These are phyloP conservation scores for Cucumis hystrix DNA, from an alignment of 306 rosid genomes.

Conservation along the genomic window DNA sequence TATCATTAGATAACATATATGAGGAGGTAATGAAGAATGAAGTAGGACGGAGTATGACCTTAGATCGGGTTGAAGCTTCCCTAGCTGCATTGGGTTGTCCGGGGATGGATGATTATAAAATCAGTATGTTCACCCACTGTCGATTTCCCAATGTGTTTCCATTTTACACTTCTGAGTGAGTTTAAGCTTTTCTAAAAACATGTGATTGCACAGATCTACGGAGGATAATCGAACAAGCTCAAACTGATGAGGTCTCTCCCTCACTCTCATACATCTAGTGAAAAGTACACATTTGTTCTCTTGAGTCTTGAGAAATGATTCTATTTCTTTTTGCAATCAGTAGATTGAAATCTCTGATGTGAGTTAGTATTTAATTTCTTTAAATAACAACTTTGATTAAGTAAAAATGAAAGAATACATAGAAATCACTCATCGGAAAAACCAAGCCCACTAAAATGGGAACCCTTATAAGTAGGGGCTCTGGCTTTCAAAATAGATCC, in stretches of 20 bases:
- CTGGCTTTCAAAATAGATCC: no score
- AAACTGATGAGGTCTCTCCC: constrained; percentile 58
- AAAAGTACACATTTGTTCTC: neutral
- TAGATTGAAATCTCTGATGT: neutral
- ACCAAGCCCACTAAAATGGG: no score
- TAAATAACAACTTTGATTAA: no score
- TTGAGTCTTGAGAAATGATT: neutral
- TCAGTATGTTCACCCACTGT: constrained; percentile 30
- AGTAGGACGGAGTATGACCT: constrained; percentile 50
- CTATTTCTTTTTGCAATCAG: neutral
- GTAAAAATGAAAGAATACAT: no score
- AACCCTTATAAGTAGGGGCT: no score
- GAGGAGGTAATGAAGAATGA: constrained; percentile 69
- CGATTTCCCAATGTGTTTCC: neutral
- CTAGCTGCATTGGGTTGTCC: constrained; percentile 53
- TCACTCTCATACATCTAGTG: neutral
- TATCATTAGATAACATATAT: constrained; percentile 39
- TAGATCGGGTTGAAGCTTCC: constrained; percentile 52
- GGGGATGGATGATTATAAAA: constrained; percentile 34
- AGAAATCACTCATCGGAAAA: no score
- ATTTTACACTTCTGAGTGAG: constrained; percentile 6
- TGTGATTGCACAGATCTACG: constrained; percentile 44
- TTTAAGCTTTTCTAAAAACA: neutral
- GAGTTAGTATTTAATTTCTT: neutral
- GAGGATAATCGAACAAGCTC: constrained; percentile 50